These are phyloP conservation scores for Apiotrichum laibachii DNA, from an alignment of 1,284 basidiomycete genomes.

Conservation along the genomic window DNA sequence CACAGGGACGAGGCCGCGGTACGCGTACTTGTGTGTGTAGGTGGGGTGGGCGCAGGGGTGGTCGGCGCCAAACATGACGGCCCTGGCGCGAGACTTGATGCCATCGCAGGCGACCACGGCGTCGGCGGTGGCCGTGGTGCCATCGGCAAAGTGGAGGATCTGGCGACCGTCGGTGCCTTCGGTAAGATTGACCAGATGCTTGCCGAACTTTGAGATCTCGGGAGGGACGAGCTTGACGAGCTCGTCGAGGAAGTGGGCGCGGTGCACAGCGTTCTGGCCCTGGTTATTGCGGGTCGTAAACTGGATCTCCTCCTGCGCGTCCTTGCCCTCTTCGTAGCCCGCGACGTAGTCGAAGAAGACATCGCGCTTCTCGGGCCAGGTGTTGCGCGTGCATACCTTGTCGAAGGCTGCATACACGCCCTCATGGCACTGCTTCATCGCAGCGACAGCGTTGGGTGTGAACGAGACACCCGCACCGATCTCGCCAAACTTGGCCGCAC, in stretches of 20 bases:
- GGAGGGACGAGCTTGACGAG: constrained; percentile 18
- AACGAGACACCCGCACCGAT: constrained; percentile 26
- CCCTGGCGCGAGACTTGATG: constrained; percentile 18
- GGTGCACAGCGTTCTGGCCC: constrained; percentile 25
- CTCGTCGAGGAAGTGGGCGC: constrained; percentile 27
- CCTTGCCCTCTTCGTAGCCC: constrained; percentile 7
- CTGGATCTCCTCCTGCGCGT: constrained; percentile 7
- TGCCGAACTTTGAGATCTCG: constrained; percentile 15
- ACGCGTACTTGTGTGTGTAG: constrained; percentile 26
- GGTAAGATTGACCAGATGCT: constrained; percentile 11
- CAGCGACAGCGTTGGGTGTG: constrained; percentile 20
- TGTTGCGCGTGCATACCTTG: constrained; percentile 20
- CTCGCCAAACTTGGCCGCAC: constrained; percentile 22
- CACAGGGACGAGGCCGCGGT: constrained; percentile 23
- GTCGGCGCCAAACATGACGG: constrained; percentile 16
- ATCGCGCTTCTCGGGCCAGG: constrained; percentile 11
- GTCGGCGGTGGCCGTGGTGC: constrained; percentile 14
- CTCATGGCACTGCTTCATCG: constrained; percentile 20
- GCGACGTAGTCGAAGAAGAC: constrained; percentile 20
- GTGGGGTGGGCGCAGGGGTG: constrained; percentile 12
- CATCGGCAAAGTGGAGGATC: constrained; percentile 20
- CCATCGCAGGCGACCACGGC: constrained; percentile 22
- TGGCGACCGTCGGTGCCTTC: not conserved
- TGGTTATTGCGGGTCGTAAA: constrained; percentile 10
- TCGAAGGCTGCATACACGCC: constrained; percentile 20